phyloP scores from a whole-genome alignment of 108 stramenopile genomes.

The Fragilariopsis cylindrus region DNA sequence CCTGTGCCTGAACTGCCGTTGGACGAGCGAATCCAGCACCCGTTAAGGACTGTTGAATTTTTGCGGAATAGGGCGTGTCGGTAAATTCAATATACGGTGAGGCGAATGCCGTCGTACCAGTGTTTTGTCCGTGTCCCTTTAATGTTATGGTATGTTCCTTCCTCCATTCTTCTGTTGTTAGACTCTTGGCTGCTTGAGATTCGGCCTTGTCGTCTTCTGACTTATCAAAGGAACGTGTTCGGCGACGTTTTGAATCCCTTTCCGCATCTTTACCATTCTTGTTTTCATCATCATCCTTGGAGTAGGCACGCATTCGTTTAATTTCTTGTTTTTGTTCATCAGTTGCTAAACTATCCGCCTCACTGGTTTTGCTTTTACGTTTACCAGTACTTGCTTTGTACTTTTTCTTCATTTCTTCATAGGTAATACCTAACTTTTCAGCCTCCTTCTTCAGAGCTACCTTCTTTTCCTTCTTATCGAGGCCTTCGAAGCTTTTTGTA shows the following conservation, averaged over 20 bases:
- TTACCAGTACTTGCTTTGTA: slow-evolving; percentile 28
- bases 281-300: slow-evolving; percentile 53
- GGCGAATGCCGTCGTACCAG: slow-evolving; percentile 35
- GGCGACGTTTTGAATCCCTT: slow-evolving; percentile 41
- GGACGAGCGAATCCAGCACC: slow-evolving; percentile 85
- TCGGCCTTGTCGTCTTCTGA: slow-evolving; percentile 59
- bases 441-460: slow-evolving; percentile 75
- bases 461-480: slow-evolving; percentile 67
- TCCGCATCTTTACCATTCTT: slow-evolving; percentile 30
- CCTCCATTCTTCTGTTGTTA: slow-evolving; percentile 82
- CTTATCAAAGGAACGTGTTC: slow-evolving; percentile 87
- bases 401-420: slow-evolving; percentile 64
- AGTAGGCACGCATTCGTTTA: slow-evolving; percentile 80
- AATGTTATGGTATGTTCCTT: slow-evolving; percentile 70
- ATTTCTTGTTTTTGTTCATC: slow-evolving; percentile 66
- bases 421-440: slow-evolving; percentile 64
- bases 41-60: slow-evolving; percentile 63
- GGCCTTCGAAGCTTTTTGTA: slow-evolving; percentile 14
- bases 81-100: slow-evolving; percentile 75
- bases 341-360: slow-evolving; percentile 51
- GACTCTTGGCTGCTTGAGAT: slow-evolving; percentile 41
- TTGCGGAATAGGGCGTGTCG: slow-evolving; percentile 73
- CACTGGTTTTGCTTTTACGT: slow-evolving; percentile 43
- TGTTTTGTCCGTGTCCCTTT: slow-evolving; percentile 55
- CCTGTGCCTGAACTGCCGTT: slow-evolving; percentile 86